Base-by-base conservation (phyloP, 192 early-diverging fungal species). In the Coemansia sp. region DNA sequence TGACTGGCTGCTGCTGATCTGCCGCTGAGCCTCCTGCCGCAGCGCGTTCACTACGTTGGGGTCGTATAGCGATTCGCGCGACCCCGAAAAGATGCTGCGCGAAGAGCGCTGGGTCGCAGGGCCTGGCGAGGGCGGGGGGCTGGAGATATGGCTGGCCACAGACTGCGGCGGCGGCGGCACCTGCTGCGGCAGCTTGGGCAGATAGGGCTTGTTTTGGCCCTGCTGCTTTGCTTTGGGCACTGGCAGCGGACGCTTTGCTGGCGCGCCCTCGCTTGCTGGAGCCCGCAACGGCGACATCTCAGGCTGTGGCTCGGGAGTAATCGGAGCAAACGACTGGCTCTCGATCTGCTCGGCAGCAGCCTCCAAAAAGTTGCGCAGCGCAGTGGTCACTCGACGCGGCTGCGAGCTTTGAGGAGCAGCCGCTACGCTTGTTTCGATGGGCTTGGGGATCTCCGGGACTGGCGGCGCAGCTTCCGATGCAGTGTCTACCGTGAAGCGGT, bases 281-380 rank as follows among this genome's bases (percentile, higher is more conserved):
- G 58, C 35, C 3, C 18, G 50, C 37, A 33, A 33, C 35, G 12
- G 59, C 50, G 41, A 18, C 28, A 41, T 14, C 13, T 53, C 37
- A 19, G 48, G 21, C 19, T 39, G 57, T 16, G 72, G 55, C 50
- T 51, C 63, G 1, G 67, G 55, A 0, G 66, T 50, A 19, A 58
- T 50, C 0, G 61, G 73, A 3, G 60, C 39, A 33, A 70, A 46
- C 33, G 73, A 59, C 51, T 59, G 56, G 49, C 53, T 70, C 46
- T 79, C 76, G 21, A 79, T 69, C 70, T 79, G 76, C 62, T 72
- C 70, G 5, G 76, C 76, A 0, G 76, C 76, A 0, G 69, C 76
- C 11, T 79, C 76, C 23, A 79, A 55, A 48, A 79, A 79, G 57
- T 65, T 68, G 46, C 76, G 69, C 62, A 79, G 30, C 1, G 76